Evolutionary conservation across 2,329 filamentous ascomycete genomes (phyloP), one percentile per base, ranked within the genome.

Genomic region (Furcasterigmium sp.): DNA sequence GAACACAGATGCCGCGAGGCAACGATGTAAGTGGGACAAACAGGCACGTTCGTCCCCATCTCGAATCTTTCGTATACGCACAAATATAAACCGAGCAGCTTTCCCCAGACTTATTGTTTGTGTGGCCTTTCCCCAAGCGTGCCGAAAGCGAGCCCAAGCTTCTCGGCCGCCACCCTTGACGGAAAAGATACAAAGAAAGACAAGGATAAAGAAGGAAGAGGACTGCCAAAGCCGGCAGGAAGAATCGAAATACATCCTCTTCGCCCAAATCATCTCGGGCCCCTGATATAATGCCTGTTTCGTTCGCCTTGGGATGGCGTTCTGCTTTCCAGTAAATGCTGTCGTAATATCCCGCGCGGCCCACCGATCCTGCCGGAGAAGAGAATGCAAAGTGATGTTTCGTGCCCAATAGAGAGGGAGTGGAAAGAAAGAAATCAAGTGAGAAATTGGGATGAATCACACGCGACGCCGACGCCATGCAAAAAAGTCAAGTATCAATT

Each of bases 381-480:
- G 25, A 18, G 34, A 41, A 50, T 39, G 42, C 34, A 43, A n/a
- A 44, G 35, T 52, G 45, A 26, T 11, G 46, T 46, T 53, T 44
- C 41, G 15, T 35, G 17, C 21, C 38, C 15, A 21, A 15, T 19
- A 29, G 28, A 15, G 17, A 5, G 19, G 38, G 14, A 42, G 49
- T 19, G 19, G 28, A 15, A 14, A 5, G 19, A 28, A 19, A 42
- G 49, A 50, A 43, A 51, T 53, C 53, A 37, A 43, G 40, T 43
- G 48, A 45, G 43, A 53, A 59, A 67, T 43, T 47, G 51, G 40
- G 45, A 49, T 42, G 42, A 53, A 58, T 66, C 62, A 61, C 63
- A 63, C 52, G 55, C 61, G 38, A 40, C 38, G 38, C 38, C 38
- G 29, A 40, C 59, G 63, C 65, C 61, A 69, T 69, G 65, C 65